phyloP scores from a whole-genome alignment of 805 yeast species.

The Tetrapisispora phaffii region DNA sequence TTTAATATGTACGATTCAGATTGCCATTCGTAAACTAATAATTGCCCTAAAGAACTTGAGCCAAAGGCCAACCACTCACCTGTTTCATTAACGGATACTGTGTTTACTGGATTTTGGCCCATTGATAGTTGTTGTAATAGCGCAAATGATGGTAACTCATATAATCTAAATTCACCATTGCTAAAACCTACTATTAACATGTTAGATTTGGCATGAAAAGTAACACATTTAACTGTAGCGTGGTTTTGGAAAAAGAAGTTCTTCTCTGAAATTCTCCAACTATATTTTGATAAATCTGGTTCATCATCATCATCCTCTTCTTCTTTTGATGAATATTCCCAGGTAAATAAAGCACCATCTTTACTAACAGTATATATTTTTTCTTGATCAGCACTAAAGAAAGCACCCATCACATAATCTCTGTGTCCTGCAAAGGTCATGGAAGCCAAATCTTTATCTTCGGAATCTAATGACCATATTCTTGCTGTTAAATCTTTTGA shows the following conservation, averaged over 20 bases:
- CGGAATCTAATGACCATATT: constrained; percentile 64
- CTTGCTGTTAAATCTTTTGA: constrained; percentile 86
- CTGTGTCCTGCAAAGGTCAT: constrained; percentile 87
- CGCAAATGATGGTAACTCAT: constrained; percentile 74
- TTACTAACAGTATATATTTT: constrained; percentile 82
- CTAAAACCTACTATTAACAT: constrained; percentile 80
- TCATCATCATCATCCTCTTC: constrained; percentile 36
- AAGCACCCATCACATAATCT: constrained; percentile 79
- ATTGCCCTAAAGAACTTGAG: constrained; percentile 80
- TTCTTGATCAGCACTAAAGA: constrained; percentile 81
- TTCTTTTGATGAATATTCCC: constrained; percentile 71
- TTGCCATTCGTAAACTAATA: constrained; percentile 97
- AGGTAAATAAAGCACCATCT: constrained; percentile 87
- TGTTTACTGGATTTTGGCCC: constrained; percentile 84
- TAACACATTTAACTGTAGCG: constrained; percentile 64
- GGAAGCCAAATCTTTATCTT: constrained; percentile 60
- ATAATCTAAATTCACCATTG: constrained; percentile 83
- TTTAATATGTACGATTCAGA: constrained; percentile 89
- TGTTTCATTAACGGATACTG: constrained; percentile 64
- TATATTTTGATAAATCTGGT: constrained; percentile 33
- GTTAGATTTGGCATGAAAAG: constrained; percentile 67
- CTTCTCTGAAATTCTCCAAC: constrained; percentile 79
- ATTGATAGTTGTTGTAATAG: constrained; percentile 78
- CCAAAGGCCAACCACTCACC: constrained; percentile 99
- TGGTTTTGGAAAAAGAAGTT: constrained; percentile 58